Base-by-base conservation (phyloP, 2,329 filamentous ascomycete genomes). In the Sporothrix euskadiensis region DNA sequence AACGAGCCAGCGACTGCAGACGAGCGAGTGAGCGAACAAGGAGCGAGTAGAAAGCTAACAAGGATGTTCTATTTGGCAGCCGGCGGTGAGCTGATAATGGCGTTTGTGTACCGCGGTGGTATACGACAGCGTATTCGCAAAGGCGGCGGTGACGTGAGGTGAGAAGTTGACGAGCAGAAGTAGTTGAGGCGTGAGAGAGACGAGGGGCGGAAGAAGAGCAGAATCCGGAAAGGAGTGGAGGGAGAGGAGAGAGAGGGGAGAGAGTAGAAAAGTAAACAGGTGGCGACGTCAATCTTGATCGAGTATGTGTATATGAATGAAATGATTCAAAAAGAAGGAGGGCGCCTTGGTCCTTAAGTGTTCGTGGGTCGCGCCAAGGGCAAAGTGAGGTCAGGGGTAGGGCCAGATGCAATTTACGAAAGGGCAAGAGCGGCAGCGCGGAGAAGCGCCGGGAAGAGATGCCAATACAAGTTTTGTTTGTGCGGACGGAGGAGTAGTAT, bases 1-100 rank as follows among this genome's bases (percentile, higher is more conserved):
- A 57, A 76, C 75, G 75, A 63, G 71, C 75, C 75, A 76, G 75
- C 75, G 73, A 73, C 47, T 61, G 72, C 73, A 75, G 74, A 69
- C 35, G 52, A n/a, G 56, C 68, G 22, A 57, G 52, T 47, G 61
- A 26, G 59, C n/a, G 59, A 44, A 10, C 5, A n/a, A n/a, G 8
- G 30, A 59, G 54, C 32, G 39, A 30, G 12, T 39, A 2, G 32
- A 32, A 57, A 14, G 44, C 32, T 22, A 69, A 32, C 12, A 10
- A 22, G 16, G 8, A 12, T 44, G 4, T 30, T 22, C 10, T 41
- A 14, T 19, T 1, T 19, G 12, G 35, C 5, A 3, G 19, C 14
- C 35, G 35, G 68, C 8, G 16, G 32, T 57, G 52, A 26, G 66
- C 19, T 22, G 52, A n/a, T 52, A 39, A 32, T 44, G 68, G 5